A percentile compares a stretch with the other conserved stretches of the same genome.
phyloP scores from a whole-genome alignment of 1,139 yeast genomes.

The Suhomyces yuchorum region DNA sequence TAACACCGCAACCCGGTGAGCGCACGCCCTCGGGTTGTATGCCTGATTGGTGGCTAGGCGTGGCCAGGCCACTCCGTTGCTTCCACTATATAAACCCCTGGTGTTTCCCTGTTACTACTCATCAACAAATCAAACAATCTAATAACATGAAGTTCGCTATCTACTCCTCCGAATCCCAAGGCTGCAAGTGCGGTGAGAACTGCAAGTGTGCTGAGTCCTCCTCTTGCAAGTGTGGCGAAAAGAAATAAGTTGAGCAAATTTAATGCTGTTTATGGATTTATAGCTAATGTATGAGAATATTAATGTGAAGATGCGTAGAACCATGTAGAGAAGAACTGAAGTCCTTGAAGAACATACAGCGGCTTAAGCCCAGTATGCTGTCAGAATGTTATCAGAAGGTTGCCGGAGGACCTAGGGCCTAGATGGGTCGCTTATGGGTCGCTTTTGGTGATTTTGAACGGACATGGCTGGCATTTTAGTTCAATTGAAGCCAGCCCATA shows the following conservation, averaged over 20 bases:
- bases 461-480: no score
- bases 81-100: constrained; percentile 11
- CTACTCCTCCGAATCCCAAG: constrained; percentile 19
- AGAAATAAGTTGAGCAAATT: constrained; percentile 15
- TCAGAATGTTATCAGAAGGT: no score
- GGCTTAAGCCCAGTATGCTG: no score
- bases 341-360: no score
- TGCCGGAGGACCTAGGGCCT: no score
- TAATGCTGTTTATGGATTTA: neutral
- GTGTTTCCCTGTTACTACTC: neutral
- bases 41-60: neutral
- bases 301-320: neutral
- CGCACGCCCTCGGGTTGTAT: neutral
- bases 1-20: constrained; percentile 3
- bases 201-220: constrained; percentile 30
- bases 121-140: constrained; percentile 14
- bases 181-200: constrained; percentile 27
- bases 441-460: no score
- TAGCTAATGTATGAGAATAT: constrained; percentile 2
- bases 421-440: no score
- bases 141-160: constrained; percentile 7
- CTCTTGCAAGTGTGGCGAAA: constrained; percentile 27
- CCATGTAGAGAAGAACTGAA: no score
- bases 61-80: constrained; percentile 2
- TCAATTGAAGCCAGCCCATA: no score